Evolutionary conservation across 1,284 basidiomycete species (phyloP).

Genomic region (Moesziomyces sp.): DNA sequence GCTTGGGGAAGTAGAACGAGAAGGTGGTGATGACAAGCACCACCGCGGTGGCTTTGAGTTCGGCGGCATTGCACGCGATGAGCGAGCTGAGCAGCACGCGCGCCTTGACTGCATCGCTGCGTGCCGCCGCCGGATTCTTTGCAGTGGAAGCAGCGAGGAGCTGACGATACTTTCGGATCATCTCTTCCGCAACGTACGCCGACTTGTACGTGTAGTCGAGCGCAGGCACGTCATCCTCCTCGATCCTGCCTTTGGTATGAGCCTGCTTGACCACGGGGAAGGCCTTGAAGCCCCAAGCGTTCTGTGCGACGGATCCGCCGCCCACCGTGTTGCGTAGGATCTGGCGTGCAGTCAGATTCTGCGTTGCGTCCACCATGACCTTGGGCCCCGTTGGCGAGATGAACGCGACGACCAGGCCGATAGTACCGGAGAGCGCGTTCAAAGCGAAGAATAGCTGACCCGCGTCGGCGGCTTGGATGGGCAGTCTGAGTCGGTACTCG

Average conservation of each 20-base stretch:
- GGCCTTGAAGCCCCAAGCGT: conserved; percentile 16
- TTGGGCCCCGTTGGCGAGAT: conserved; percentile 11
- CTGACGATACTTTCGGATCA: conserved; percentile 25
- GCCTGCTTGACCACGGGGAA: conserved; percentile 19
- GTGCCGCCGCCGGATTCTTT: background rate
- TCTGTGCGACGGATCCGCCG: conserved; percentile 22
- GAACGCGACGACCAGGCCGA: conserved; percentile 11
- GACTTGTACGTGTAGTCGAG: conserved; percentile 24
- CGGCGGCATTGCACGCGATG: conserved; percentile 15
- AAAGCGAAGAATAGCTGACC: conserved; percentile 6
- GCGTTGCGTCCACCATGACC: conserved; percentile 9
- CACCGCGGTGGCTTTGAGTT: conserved; percentile 1
- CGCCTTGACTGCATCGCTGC: conserved; percentile 10
- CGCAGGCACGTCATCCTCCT: conserved; percentile 22
- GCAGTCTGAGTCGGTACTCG: conserved; percentile 8
- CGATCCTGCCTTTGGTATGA: conserved; percentile 2
- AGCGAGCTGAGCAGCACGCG: conserved; percentile 15
- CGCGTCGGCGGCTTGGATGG: conserved; percentile 2
- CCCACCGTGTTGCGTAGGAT: conserved; percentile 12
- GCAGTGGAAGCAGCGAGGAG: conserved; percentile 9
- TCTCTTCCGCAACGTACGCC: conserved; percentile 19
- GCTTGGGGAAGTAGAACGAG: conserved; percentile 32
- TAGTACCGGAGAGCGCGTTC: background rate
- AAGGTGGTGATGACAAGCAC: conserved; percentile 27
- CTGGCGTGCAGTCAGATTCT: background rate